Base-by-base conservation (phyloP, 331 rosid species). In the Malus hybrid region DNA sequence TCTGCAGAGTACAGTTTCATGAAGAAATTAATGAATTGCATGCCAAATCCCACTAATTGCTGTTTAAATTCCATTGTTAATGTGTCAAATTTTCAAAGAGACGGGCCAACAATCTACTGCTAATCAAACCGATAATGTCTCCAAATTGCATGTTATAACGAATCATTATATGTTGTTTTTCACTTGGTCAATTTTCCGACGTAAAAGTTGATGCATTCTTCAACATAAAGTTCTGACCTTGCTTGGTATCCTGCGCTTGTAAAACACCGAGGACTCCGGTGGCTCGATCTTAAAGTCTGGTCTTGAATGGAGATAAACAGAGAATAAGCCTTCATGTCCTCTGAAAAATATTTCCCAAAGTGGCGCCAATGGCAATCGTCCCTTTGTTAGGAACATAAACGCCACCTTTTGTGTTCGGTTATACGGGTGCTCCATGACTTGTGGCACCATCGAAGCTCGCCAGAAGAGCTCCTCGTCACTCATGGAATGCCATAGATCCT, bases 271-370 rank as follows among this genome's bases (percentile, higher is more conserved):
- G 68, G 86, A 60, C 22, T 52, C 50, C 1, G 82, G 79, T 8
- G 74, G 79, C 34, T 81, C 78, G 10, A 52, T 19, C n/a, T 56
- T 60, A 55, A 70, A 66, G 30, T 68, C 79, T 9, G 81, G 79
- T 19, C 79, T 34, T 6, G 86, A 18, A 68, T 84, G 88, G 30
- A 84, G 39, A 68, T 84, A 81, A n/a, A 84, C 79, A 0, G 88
- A 84, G 63, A 63, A 81, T 5, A 81, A 57, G 56, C 82, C 84
- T n/a, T 63, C 64, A 76, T 84, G 75, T 55, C 84, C 84, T 52
- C 50, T 13, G 69, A 84, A 84, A 70, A 84, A 81, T 66, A 13
- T 78, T 67, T 84, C 86, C 88, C 88, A 84, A 7, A 84, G 79
- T 6, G 82, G 84, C 13, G 84, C 79, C 71, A 78, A 72, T 4